Percentiles rank a stretch among this genome's conserved stretches.
Conservation (phyloP, 2,329 filamentous ascomycete species). For the Aspergillus tubingensis region DNA sequence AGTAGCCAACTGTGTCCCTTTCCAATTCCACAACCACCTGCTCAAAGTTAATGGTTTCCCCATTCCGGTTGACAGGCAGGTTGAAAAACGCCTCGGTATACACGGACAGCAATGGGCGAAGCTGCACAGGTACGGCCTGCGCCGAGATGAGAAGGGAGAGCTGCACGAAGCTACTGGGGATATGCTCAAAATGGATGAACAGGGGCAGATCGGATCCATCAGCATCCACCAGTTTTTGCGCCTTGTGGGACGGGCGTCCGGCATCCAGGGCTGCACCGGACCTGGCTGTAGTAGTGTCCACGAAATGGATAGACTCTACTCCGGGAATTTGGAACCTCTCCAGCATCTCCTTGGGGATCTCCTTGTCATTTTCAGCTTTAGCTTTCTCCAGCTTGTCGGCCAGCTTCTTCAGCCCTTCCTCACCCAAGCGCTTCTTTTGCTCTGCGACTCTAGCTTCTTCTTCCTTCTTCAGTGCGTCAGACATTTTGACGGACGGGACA, state of each 20-base stretch:
- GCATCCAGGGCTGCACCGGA: conserved; percentile 74
- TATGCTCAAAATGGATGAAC: conserved; percentile 96
- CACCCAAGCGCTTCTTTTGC: conserved; percentile 75
- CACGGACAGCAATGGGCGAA: conserved; percentile 80
- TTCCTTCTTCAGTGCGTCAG: conserved; percentile 76
- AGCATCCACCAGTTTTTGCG: conserved; percentile 75
- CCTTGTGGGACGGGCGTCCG: conserved; percentile 66
- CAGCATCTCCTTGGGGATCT: conserved; percentile 80
- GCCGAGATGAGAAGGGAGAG: conserved; percentile 81
- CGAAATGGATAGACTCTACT: conserved; percentile 92
- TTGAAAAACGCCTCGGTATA: conserved; percentile 95
- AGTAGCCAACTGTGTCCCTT: conserved; percentile 84
- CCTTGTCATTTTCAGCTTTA: conserved; percentile 82
- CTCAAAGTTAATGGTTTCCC: conserved; percentile 80
- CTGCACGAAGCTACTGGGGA: conserved; percentile 89
- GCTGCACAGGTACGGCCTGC: conserved; percentile 71
- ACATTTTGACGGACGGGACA: conserved; percentile 77
- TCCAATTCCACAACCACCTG: conserved; percentile 90
- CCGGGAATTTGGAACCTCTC: conserved; percentile 79
- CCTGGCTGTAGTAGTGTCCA: conserved; percentile 80
- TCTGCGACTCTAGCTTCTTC: conserved; percentile 77
- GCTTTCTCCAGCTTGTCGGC: conserved; percentile 76
- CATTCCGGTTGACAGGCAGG: conserved; percentile 77
- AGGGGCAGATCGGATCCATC: conserved; percentile 67
- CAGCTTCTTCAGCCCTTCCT: conserved; percentile 76